These are phyloP conservation scores for Acrodontium crateriforme DNA, from an alignment of 2,329 filamentous ascomycete genomes.

Conservation along the genomic window DNA sequence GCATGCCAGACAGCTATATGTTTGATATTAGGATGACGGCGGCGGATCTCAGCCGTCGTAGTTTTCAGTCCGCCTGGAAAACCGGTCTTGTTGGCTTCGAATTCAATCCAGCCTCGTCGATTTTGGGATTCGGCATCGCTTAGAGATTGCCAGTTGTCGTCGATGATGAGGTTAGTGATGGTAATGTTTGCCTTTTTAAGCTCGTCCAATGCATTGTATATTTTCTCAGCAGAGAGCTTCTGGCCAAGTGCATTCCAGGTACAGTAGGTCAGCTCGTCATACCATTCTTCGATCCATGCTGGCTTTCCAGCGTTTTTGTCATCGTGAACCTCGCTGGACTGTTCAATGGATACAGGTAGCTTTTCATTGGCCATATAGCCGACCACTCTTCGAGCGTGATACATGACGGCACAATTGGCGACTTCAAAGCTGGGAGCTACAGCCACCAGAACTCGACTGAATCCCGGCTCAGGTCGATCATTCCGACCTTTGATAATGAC, in stretches of 20 bases:
- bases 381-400: constrained; percentile 63
- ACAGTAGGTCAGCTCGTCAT: constrained; percentile 85
- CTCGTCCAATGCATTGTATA: constrained; percentile 59
- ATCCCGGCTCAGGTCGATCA: constrained; percentile 45
- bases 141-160: constrained; percentile 90
- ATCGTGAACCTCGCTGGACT: constrained; percentile 32
- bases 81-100: constrained; percentile 66
- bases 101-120: constrained; percentile 54
- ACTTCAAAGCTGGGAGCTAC: constrained; percentile 60
- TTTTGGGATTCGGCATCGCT: constrained; percentile 41
- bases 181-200: constrained; percentile 60
- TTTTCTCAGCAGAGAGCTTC: constrained; percentile 63
- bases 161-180: constrained; percentile 77
- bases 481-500: constrained; percentile 58
- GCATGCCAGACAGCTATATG: constrained; percentile 94
- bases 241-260: constrained; percentile 94
- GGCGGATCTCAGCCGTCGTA: constrained; percentile 54
- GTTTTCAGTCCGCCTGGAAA: constrained; percentile 72
- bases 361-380: constrained; percentile 28
- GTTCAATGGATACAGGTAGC: constrained; percentile 23
- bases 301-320: constrained; percentile 37
- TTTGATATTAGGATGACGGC: constrained; percentile 53
- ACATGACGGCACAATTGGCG: constrained; percentile 69
- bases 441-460: constrained; percentile 53
- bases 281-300: constrained; percentile 70